phyloP scores from a whole-genome alignment of 768 basidiomycete species.

The Naganishia friedmannii region DNA sequence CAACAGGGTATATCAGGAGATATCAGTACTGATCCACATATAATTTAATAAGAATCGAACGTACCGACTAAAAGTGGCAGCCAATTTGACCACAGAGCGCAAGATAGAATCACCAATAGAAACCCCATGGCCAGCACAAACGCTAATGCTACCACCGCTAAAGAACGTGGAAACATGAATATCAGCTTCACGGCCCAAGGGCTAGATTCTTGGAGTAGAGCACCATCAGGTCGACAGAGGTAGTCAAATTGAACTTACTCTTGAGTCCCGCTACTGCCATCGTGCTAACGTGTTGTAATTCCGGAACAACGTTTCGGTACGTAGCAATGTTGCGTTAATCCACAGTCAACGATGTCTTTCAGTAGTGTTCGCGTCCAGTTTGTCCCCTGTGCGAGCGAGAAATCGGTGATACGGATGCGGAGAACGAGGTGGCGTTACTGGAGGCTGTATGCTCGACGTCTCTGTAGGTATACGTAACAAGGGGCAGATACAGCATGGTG shows the following conservation, averaged over 20 bases:
- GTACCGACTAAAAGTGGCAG: constrained; percentile 90
- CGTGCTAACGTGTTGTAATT: background rate
- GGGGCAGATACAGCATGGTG: too few species aligned
- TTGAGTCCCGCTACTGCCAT: constrained; percentile 29
- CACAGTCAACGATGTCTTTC: background rate
- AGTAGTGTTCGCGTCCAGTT: background rate
- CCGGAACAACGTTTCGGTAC: background rate
- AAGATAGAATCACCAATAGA: constrained; percentile 92
- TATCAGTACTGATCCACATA: background rate
- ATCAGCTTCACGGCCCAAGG: background rate
- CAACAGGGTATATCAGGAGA: background rate
- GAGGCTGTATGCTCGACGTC: too few species aligned
- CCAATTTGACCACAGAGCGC: constrained; percentile 96
- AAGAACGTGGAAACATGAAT: constrained; percentile 2
- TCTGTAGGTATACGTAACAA: too few species aligned
- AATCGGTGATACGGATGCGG: background rate
- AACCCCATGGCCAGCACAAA: constrained; percentile 98
- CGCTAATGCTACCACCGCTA: constrained; percentile 92
- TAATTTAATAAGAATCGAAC: constrained; percentile 48
- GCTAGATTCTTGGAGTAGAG: background rate
- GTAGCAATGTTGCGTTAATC: background rate
- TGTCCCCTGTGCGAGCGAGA: background rate
- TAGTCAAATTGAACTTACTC: background rate
- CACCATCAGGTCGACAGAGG: background rate
- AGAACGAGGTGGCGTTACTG: background rate